Base-by-base conservation (phyloP, 352 stramenopile species). In the Plasmopara muralis region DNA sequence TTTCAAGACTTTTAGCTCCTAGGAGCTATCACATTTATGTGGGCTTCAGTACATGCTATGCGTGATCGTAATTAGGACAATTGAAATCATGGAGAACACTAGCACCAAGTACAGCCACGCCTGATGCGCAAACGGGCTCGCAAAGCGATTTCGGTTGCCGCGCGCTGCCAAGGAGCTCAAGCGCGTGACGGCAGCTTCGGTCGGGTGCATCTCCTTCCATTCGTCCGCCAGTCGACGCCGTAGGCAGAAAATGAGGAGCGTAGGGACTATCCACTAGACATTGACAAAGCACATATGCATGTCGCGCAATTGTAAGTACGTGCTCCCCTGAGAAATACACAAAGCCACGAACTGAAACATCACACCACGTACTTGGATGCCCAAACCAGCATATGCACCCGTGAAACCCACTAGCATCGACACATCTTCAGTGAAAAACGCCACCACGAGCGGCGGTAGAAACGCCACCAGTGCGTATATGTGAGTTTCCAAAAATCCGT, bases 381-480 rank as follows among this genome's bases (percentile, higher is more conserved):
- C 79, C 43, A 94, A 71, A 7, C 83, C 83, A 2, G 83, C 83
- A 60, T 94, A 94, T 5, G 81, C 77, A 50, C 83, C 83, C 6
- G 83, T 94, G 60, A 90, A 89, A 46, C 83, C 79, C 43, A 94
- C 82, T 29, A 94, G 74, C 79, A 92, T 90, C 31, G 80, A 88
- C 56, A 94, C 83, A 69, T 94, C 83, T 41, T 94, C 83, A 2
- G 83, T 94, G 63, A 85, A 92, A 65, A 94, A 83, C 38, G 83
- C 83, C 25, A 94, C 77, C 9, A 89, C 52, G 49, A 92, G 74
- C 43, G 83, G 81, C 29, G 83, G 83, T 43, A 89, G 62, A 64
- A 92, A 63, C 30, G 83, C 81, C 41, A 84, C 53, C 18, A 94
- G 55, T 37, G 77, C 79, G 60, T 84, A 92, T 47, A 74, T 56